Evolutionary conservation across 2,329 filamentous ascomycete genomes (phyloP).

Genomic region (Mollisiaceae sp.): DNA sequence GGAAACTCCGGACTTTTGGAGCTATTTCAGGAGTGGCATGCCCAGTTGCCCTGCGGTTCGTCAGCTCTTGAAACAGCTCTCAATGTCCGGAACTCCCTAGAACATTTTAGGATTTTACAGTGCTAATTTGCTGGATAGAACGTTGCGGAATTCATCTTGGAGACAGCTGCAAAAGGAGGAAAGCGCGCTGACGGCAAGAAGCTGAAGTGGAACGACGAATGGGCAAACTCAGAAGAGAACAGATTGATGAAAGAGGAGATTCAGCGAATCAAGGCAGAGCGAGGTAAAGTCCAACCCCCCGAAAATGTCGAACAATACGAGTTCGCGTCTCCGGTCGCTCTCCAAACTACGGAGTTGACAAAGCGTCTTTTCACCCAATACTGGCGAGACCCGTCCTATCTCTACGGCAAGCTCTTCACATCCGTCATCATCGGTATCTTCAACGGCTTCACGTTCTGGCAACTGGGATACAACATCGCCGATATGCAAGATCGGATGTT

Average conservation of each 20-base stretch:
- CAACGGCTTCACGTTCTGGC: slow-evolving; percentile 80
- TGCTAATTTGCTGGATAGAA: no score
- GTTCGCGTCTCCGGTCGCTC: slow-evolving; percentile 68
- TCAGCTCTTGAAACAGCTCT: no score
- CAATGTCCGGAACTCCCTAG: no score
- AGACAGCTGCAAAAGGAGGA: slow-evolving; percentile 64
- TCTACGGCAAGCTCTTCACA: slow-evolving; percentile 78
- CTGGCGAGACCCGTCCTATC: slow-evolving; percentile 77
- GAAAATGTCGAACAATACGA: slow-evolving; percentile 52
- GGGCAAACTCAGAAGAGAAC: slow-evolving; percentile 69
- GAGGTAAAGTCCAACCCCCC: slow-evolving; percentile 45
- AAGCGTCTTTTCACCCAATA: slow-evolving; percentile 74
- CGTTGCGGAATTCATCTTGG: slow-evolving; percentile 69
- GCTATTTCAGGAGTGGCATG: no score
- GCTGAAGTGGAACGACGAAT: slow-evolving; percentile 78
- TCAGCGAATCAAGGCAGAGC: slow-evolving; percentile 46
- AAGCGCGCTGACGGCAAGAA: slow-evolving; percentile 57
- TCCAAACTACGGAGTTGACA: slow-evolving; percentile 70
- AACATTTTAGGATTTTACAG: no score
- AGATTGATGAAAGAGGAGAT: slow-evolving; percentile 67
- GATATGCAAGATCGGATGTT: slow-evolving; percentile 83
- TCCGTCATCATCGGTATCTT: slow-evolving; percentile 75
- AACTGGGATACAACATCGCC: slow-evolving; percentile 66
- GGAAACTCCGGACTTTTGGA: no score
- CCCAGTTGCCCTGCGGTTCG: no score